Conservation (phyloP, 768 basidiomycete genomes). For the Boletus huronensis region DNA sequence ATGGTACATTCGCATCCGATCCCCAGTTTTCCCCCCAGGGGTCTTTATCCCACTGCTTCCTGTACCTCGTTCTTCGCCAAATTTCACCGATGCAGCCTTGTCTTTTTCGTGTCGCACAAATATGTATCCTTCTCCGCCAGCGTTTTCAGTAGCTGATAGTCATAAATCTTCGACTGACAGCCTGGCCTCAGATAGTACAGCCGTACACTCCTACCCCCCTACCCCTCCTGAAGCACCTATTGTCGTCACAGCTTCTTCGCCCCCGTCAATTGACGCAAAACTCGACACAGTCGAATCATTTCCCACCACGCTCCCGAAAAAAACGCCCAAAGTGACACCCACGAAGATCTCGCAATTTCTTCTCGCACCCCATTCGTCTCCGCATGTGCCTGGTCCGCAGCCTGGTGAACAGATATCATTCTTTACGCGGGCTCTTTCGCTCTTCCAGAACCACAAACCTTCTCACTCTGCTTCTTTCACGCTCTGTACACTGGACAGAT, state of each 20-base stretch:
- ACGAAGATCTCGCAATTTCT: constrained; percentile 47
- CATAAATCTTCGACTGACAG: constrained; percentile 28
- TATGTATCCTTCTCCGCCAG: constrained; percentile 24
- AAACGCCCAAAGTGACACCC: constrained; percentile 7
- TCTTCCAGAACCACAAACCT: constrained; percentile 47
- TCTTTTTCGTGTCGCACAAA: constrained; percentile 53
- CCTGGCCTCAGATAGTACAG: constrained; percentile 30
- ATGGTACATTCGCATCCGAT: constrained; percentile 79
- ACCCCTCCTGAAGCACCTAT: constrained; percentile 41
- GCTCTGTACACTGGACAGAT: constrained; percentile 33
- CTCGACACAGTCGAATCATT: constrained; percentile 19
- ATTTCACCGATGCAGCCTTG: constrained; percentile 50
- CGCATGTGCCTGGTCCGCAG: constrained; percentile 30
- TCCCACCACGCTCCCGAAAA: background rate
- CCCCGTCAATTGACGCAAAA: constrained; percentile 31
- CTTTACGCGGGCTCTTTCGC: constrained; percentile 48
- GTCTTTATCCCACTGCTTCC: constrained; percentile 55
- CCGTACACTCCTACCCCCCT: constrained; percentile 56
- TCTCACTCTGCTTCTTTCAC: constrained; percentile 64
- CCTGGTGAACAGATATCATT: constrained; percentile 38
- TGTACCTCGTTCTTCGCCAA: constrained; percentile 42
- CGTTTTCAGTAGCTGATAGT: background rate
- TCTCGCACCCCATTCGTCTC: constrained; percentile 44
- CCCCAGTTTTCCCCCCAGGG: constrained; percentile 65
- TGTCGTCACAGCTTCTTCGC: constrained; percentile 33